Conservation (phyloP, 495 filamentous ascomycete genomes). For the Aspergillus haitiensis region DNA sequence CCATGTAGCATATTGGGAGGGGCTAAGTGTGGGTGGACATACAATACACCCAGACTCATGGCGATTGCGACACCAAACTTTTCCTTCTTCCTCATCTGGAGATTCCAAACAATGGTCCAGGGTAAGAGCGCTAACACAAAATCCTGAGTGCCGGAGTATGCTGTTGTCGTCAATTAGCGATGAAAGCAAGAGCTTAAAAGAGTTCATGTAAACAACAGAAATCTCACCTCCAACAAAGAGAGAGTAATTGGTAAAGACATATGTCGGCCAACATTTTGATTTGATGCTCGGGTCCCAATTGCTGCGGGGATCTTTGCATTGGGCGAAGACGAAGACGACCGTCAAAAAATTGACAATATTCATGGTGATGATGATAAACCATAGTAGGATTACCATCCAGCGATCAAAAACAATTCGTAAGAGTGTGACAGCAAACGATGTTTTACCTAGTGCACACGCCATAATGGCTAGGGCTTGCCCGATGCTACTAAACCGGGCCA, state of each 20-base stretch:
- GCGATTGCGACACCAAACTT: constrained; percentile 28
- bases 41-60: constrained; percentile 33
- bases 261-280: constrained; percentile 26
- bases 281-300: constrained; percentile 25
- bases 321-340: constrained; percentile 26
- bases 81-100: constrained; percentile 30
- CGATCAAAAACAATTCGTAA: constrained; percentile 25
- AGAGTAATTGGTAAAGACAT: constrained; percentile 24
- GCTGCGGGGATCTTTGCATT: constrained; percentile 24
- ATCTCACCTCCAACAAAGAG: constrained; percentile 28
- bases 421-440: constrained; percentile 30
- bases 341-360: constrained; percentile 28
- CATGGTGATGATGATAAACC: constrained; percentile 31
- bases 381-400: constrained; percentile 27
- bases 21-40: constrained; percentile 1
- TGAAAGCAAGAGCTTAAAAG: neutral
- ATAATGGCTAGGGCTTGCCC: constrained; percentile 21
- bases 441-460: constrained; percentile 28
- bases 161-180: constrained; percentile 8
- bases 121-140: constrained; percentile 30
- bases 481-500: constrained; percentile 20
- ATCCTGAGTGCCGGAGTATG: constrained; percentile 31
- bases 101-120: constrained; percentile 28
- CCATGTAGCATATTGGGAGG: neutral
- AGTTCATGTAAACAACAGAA: too few species aligned